Evolutionary conservation across 768 basidiomycete genomes (phyloP), one percentile per base, ranked within the genome.

Genomic region (Tylopilus balloui): DNA sequence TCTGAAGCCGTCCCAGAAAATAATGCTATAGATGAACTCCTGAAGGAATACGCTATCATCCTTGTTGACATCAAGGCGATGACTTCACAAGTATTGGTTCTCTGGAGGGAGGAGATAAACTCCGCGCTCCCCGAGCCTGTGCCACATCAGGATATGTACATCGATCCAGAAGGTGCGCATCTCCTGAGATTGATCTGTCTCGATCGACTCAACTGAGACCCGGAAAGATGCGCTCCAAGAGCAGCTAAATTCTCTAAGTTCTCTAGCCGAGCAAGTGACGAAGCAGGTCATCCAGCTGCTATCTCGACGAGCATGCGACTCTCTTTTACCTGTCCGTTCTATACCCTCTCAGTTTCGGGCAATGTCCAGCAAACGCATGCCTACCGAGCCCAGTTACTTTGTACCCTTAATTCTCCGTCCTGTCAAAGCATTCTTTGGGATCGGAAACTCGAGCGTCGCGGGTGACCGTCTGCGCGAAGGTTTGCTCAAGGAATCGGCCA

Each of bases 331-430:
- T 13, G 88, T 97, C 50, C 79, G 89, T 41, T 86, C 88, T 0
- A 88, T 97, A 60, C 91, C 92, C 1, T 85, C 88, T 1, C 93
- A 97, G 59, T 89, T 94, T 58, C 79, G 94, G 45, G 89, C 89
- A 14, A 84, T 85, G 83, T 79, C 86, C 44, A 81, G 78, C 66
- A 84, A 84, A 63, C 79, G 80, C 4, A 70, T 73, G 52, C 84
- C 90, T 1, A 78, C 75, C 13, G 88, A 88, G 61, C 82, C 92
- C 20, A 96, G 92, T 61, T 85, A 90, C 64, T 98, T 95, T 60
- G 81, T 97, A 3, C 71, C 80, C 1, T 76, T 80, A 28, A 84
- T 98, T 49, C 73, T 98, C 28, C 84, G 84, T 24, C 91, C 96
- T 1, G 64, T 94, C 29, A 85, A 81, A 56, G 68, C 74, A 11